Evolutionary conservation across 331 rosid genomes (phyloP).

Genomic region (Ulmus americana): DNA sequence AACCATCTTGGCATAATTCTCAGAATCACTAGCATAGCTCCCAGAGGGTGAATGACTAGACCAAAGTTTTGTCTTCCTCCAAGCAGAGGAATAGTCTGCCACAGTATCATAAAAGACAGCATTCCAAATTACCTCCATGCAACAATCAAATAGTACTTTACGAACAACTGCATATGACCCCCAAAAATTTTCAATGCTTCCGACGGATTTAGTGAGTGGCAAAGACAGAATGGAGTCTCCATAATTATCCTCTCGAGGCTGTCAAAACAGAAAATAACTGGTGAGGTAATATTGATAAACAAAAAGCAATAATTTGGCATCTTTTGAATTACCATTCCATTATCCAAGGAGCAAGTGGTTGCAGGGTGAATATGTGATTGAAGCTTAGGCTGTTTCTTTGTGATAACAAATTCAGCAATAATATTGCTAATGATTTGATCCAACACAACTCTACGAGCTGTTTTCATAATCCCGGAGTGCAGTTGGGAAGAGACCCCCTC

Average conservation of each 20-base stretch:
- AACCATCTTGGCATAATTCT: conserved; percentile 30
- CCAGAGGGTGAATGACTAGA: conserved; percentile 33
- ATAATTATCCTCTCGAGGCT: conserved; percentile 39
- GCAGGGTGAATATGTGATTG: conserved; percentile 37
- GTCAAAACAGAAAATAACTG: conserved; percentile 38
- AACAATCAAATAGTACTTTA: conserved; percentile 51
- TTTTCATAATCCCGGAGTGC: conserved; percentile 63
- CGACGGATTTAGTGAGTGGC: conserved; percentile 44
- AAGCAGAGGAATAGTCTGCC: conserved; percentile 44
- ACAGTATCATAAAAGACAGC: conserved; percentile 68
- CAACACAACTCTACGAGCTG: conserved; percentile 76
- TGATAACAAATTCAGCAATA: conserved; percentile 58
- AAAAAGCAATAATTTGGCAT: conserved; percentile 12
- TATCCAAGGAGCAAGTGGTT: conserved; percentile 29
- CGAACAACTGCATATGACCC: conserved; percentile 62
- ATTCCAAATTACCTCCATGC: conserved; percentile 85
- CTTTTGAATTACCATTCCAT: conserved; percentile 42
- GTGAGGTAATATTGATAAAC: conserved; percentile 11
- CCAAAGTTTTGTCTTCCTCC: conserved; percentile 78
- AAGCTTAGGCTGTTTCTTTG: conserved; percentile 45
- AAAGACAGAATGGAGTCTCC: conserved; percentile 29
- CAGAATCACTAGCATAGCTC: conserved; percentile 27
- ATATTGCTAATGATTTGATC: conserved; percentile 76
- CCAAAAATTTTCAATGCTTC: conserved; percentile 73
- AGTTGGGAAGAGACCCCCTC: conserved; percentile 75